Evolutionary conservation across 179 eudicot species (phyloP).

Genomic region (Beta macrorhiza): DNA sequence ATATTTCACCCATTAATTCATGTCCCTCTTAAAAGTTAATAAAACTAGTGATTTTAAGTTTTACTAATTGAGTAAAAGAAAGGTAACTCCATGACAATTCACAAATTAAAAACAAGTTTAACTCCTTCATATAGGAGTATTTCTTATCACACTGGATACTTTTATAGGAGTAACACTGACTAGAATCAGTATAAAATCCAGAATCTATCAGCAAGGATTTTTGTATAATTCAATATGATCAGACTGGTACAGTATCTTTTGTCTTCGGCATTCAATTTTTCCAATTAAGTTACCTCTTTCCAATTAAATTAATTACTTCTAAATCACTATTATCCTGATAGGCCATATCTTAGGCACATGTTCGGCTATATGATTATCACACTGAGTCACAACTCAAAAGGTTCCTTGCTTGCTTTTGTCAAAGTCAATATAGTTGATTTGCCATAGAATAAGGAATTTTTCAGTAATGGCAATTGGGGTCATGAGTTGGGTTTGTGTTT

Average conservation of each 20-base stretch:
- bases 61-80: not conserved
- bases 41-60: not conserved
- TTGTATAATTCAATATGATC: no score
- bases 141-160: no score
- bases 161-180: no score
- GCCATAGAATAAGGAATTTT: not conserved
- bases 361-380: constrained; percentile 7
- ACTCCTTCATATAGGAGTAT: no score
- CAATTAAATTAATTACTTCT: not conserved
- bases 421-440: constrained; percentile 25
- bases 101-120: no score
- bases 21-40: not conserved
- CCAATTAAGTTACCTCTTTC: not conserved
- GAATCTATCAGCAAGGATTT: no score
- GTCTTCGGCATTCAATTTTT: not conserved
- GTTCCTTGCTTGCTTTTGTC: constrained; percentile 24
- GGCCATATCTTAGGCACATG: constrained; percentile 7
- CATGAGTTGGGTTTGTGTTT: no score
- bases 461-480: no score
- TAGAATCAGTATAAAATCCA: no score
- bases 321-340: not conserved
- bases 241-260: not conserved
- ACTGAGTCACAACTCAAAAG: constrained; percentile 2
- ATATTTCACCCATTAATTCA: not conserved
- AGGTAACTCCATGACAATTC: no score